Evolutionary conservation across 2,329 filamentous ascomycete species (phyloP).

Genomic region (Raffaelea albimanens): DNA sequence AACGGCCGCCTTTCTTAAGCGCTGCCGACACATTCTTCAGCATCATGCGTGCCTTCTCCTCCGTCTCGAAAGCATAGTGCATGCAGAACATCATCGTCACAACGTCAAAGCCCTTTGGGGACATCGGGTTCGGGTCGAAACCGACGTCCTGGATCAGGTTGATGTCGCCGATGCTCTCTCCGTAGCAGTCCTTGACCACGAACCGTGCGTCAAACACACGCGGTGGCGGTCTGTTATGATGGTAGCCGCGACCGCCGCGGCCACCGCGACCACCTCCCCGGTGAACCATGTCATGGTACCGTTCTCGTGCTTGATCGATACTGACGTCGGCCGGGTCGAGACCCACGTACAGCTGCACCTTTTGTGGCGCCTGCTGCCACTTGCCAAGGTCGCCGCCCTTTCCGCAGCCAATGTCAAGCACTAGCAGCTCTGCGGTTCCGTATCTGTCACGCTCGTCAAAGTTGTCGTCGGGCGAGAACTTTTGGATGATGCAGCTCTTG

Average conservation of each 20-base stretch:
- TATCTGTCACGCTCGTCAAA: conserved; percentile 51
- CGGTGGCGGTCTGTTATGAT: conserved; percentile 28
- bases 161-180: conserved; percentile 71
- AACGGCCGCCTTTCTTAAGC: conserved; percentile 86
- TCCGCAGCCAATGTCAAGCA: conserved; percentile 91
- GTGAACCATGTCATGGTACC: conserved; percentile 64
- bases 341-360: conserved; percentile 87
- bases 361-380: conserved; percentile 89
- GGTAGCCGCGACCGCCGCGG: conserved; percentile 34
- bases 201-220: conserved; percentile 79
- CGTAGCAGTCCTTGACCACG: conserved; percentile 85
- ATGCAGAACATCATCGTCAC: conserved; percentile 99
- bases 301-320: conserved; percentile 79
- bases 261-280: conserved; percentile 42
- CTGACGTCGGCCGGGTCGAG: conserved; percentile 88
- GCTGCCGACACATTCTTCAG: conserved; percentile 83
- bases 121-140: conserved; percentile 67
- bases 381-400: conserved; percentile 94
- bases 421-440: conserved; percentile 51
- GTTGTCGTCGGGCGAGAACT: conserved; percentile 78
- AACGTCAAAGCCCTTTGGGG: conserved; percentile 80
- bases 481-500: conserved; percentile 95
- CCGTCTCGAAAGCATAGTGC: conserved; percentile 95
- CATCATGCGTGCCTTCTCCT: conserved; percentile 85
- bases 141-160: conserved; percentile 78